Conservation (phyloP, 192 early-diverging fungal species). For the Dissophora globulifera region DNA sequence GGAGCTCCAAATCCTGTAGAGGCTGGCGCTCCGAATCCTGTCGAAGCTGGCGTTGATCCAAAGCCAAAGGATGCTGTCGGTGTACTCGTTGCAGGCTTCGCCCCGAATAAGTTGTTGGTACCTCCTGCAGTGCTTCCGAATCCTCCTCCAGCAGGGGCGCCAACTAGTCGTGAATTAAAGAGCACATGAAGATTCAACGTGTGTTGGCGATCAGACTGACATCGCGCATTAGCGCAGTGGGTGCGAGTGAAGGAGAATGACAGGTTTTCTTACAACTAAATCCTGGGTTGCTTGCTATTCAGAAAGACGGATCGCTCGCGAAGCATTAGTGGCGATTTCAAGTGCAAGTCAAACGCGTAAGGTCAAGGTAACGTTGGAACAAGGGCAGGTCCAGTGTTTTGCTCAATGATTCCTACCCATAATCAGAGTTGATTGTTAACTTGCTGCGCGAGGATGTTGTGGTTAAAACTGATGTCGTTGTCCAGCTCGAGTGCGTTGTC, state of each 20-base stretch:
- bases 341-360: neutral
- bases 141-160: constrained; percentile 34
- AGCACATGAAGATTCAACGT: too few species aligned
- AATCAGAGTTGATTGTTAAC: neutral
- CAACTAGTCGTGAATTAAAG: too few species aligned
- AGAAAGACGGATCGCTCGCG: neutral
- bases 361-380: too few species aligned
- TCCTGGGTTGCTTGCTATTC: constrained; percentile 30
- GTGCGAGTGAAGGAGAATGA: too few species aligned
- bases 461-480: neutral
- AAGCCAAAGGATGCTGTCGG: constrained; percentile 18
- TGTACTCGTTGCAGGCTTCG: constrained; percentile 19
- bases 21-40: constrained; percentile 7
- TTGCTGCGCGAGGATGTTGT: neutral
- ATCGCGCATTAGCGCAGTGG: too few species aligned
- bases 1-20: constrained; percentile 12
- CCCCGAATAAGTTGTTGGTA: constrained; percentile 18
- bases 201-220: too few species aligned
- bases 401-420: constrained; percentile 8
- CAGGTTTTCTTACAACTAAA: constrained; percentile 29
- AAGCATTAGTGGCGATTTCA: constrained; percentile 1
- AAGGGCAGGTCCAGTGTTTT: too few species aligned
- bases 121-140: constrained; percentile 28
- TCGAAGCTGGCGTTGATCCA: constrained; percentile 12
- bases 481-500: too few species aligned